phyloP scores from a whole-genome alignment of 805 yeast species.

The Brettanomyces sp. region DNA sequence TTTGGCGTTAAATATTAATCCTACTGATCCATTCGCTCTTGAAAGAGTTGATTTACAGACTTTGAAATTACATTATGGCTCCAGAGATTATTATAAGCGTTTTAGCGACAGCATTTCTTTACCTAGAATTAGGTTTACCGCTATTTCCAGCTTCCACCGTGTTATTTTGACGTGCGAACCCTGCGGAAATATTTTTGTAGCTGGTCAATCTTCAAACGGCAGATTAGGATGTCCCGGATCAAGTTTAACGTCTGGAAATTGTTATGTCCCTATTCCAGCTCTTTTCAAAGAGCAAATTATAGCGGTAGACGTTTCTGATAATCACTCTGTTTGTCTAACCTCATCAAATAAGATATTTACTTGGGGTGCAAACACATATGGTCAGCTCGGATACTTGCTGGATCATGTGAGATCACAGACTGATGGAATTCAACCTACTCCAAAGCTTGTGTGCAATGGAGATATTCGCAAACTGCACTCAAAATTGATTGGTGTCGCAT shows the following conservation, averaged over 20 bases:
- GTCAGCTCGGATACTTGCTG: slow-evolving; percentile 4
- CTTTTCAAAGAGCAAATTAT: slow-evolving; percentile 18
- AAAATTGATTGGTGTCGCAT: slow-evolving; percentile 37
- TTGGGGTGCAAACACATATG: slow-evolving; percentile 65
- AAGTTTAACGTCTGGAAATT: slow-evolving; percentile 16
- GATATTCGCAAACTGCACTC: not conserved
- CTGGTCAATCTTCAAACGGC: slow-evolving; percentile 67
- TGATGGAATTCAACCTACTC: not conserved
- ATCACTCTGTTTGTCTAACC: slow-evolving; percentile 58
- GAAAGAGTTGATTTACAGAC: slow-evolving; percentile 9
- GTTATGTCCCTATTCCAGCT: slow-evolving; percentile 30
- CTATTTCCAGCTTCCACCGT: slow-evolving; percentile 59
- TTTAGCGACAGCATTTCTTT: slow-evolving; percentile 21
- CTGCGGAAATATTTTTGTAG: slow-evolving; percentile 38
- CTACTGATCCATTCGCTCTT: slow-evolving; percentile 4
- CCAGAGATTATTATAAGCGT: slow-evolving; percentile 7
- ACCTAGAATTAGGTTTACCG: slow-evolving; percentile 39
- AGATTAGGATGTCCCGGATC: slow-evolving; percentile 52
- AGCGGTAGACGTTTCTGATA: slow-evolving; percentile 45
- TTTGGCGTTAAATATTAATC: slow-evolving; percentile 36
- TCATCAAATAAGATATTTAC: slow-evolving; percentile 45
- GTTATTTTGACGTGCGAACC: slow-evolving; percentile 43
- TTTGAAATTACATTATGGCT: slow-evolving; percentile 18
- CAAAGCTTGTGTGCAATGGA: not conserved
- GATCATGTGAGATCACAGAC: not conserved